Evolutionary conservation across 164 flowering plant genomes (phyloP), one percentile per base, ranked within the genome.

Genomic region (Kalanchoe fedtschenkoi): DNA sequence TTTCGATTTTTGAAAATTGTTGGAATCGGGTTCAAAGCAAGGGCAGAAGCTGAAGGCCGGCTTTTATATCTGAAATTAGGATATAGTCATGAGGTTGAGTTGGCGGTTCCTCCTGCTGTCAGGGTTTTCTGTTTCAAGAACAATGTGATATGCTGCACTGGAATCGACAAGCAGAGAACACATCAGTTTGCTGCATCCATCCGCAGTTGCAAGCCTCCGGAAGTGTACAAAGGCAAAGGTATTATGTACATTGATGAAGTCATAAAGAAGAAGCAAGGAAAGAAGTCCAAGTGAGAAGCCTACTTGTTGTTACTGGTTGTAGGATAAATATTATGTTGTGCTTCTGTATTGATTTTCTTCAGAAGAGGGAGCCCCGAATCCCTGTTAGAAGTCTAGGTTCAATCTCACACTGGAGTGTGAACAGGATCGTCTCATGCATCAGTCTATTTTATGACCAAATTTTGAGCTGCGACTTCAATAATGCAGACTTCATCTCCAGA

Each of bases 21-120:
- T 26, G 95, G 96, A 13, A 87, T 87, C 30, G 97, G 97, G 34
- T 87, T 82, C 80, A 91, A 87, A 73, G 97, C 97, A 22, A 82
- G 92, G 68, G 95, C 89, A 13, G 95, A 91, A 76, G 70, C 91
- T 42, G 92, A 78, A 72, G 96, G 95, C 8, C 83, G 92, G 9
- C 71, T 82, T 34, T 62, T 91, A 64, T 87, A 17, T 74, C 82
- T 91, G 41, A 91, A 89, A 69, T 60, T 91, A 71, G 97, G 97
- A 29, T 88, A 82, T 72, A 87, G 91, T 71, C 93, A 91, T 66
- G 97, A 91, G 69, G 88, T 88, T 30, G 97, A 91, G 71, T 72
- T 91, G 47, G 66, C 95, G 1, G 96, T 88, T 22, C 97, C 97
- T 58, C 93, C 97, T 0, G 93, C 96, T 28, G 96, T 91, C 19